Conservation (phyloP, 2,329 filamentous ascomycete species). For the Fusarium bactridioides region DNA sequence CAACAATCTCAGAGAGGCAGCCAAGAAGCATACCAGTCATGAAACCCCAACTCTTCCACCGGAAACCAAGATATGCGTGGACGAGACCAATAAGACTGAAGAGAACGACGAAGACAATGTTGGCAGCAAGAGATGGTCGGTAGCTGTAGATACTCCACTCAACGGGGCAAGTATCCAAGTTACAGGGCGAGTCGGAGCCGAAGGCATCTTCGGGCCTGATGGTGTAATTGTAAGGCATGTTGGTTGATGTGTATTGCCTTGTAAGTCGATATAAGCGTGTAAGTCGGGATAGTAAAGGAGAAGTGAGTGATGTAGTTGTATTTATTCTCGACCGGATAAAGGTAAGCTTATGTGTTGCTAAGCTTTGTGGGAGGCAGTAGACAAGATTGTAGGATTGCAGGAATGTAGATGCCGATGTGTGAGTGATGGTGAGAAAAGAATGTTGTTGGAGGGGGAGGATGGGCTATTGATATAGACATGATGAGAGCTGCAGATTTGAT, state of each 20-base stretch:
- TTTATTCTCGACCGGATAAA: neutral
- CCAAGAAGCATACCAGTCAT: constrained; percentile 63
- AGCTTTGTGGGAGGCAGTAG: neutral
- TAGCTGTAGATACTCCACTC: constrained; percentile 62
- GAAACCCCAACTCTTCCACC: constrained; percentile 59
- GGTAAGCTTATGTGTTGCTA: constrained; percentile 21
- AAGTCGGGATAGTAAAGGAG: neutral
- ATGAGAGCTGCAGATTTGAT: neutral
- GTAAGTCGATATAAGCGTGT: neutral
- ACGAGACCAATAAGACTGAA: constrained; percentile 53
- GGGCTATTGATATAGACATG: constrained; percentile 25
- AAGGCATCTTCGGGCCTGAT: constrained; percentile 46
- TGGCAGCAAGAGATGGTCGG: constrained; percentile 61
- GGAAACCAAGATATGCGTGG: constrained; percentile 56
- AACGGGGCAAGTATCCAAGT: constrained; percentile 56
- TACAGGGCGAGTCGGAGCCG: constrained; percentile 56
- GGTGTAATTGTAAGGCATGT: constrained; percentile 36
- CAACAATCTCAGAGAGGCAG: constrained; percentile 65
- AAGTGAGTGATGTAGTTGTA: neutral
- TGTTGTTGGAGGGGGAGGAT: constrained; percentile 11
- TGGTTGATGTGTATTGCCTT: neutral
- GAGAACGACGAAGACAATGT: constrained; percentile 59
- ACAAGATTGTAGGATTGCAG: neutral
- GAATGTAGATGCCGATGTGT: constrained; percentile 5
- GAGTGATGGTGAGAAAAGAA: constrained; percentile 1